A percentile compares a stretch with the other conserved stretches of the same genome.
Evolutionary conservation across 352 stramenopile species (phyloP).

Genomic region (Globisporangium takayamanum): DNA sequence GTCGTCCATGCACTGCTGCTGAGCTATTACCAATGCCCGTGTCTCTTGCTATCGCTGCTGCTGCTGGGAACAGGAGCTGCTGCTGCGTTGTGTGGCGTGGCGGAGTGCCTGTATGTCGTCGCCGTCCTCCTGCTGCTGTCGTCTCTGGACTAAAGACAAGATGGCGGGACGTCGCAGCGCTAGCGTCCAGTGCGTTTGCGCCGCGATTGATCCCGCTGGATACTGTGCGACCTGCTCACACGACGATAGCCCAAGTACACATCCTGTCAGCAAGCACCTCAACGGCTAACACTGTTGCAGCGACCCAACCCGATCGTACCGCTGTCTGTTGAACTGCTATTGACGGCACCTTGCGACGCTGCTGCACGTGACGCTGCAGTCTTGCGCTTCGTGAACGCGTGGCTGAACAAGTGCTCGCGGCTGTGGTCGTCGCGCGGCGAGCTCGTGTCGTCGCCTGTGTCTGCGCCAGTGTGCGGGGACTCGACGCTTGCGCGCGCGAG

Average conservation of each 20-base stretch:
- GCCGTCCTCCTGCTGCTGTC: not conserved
- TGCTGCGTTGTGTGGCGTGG: slow-evolving; percentile 2
- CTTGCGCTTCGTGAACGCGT: slow-evolving; percentile 16
- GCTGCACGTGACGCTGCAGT: not conserved
- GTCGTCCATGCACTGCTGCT: not conserved
- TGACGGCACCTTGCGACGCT: not conserved
- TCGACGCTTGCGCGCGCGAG: slow-evolving; percentile 49
- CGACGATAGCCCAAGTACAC: not conserved
- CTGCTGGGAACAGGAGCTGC: not conserved
- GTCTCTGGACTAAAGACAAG: slow-evolving; percentile 40
- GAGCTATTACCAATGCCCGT: not conserved
- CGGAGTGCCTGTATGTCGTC: slow-evolving; percentile 5
- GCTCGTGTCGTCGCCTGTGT: not conserved
- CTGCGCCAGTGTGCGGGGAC: slow-evolving; percentile 17
- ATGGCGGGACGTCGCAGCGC: slow-evolving; percentile 11
- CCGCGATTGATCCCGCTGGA: slow-evolving; percentile 14
- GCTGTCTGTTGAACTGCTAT: not conserved
- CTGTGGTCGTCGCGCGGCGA: slow-evolving; percentile 6
- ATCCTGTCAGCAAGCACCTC: not conserved
- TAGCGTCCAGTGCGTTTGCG: not conserved
- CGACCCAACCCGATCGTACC: not conserved
- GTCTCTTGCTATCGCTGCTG: not conserved
- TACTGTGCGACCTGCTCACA: not conserved
- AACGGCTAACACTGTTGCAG: not conserved
- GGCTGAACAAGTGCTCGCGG: slow-evolving; percentile 10